Conservation (phyloP, 2,329 filamentous ascomycete species). For the Grosmannia huntii region DNA sequence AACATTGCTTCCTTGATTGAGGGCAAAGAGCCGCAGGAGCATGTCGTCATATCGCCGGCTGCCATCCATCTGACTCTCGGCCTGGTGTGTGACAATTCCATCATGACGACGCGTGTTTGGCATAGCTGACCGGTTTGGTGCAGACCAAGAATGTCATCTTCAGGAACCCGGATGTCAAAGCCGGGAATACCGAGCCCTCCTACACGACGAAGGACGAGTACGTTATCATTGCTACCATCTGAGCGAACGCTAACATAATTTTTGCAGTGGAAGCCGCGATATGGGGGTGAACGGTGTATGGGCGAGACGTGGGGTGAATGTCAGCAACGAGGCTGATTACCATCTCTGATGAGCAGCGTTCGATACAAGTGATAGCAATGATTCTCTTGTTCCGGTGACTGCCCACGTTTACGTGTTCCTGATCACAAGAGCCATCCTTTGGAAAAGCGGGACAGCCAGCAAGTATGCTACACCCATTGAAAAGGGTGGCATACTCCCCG, state of each 20-base stretch:
- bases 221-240: neutral
- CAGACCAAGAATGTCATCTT: conserved; percentile 10
- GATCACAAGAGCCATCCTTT: too few relatives aligned
- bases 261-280: neutral
- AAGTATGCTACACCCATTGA: too few relatives aligned
- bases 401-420: neutral
- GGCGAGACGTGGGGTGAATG: conserved; percentile 1
- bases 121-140: neutral
- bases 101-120: neutral
- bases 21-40: conserved; percentile 7
- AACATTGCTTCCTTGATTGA: conserved; percentile 9
- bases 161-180: conserved; percentile 3
- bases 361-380: too few relatives aligned
- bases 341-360: neutral
- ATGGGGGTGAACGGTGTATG: conserved; percentile 8
- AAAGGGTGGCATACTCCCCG: too few relatives aligned
- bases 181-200: neutral
- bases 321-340: neutral
- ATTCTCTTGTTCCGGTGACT: neutral
- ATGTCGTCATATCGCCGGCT: conserved; percentile 3
- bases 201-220: conserved; percentile 3
- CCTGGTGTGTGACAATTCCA: neutral
- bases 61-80: conserved; percentile 9
- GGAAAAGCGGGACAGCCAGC: too few relatives aligned
- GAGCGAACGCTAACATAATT: neutral